Evolutionary conservation across 1,139 yeast species (phyloP).

Genomic region (Pichia sp.): DNA sequence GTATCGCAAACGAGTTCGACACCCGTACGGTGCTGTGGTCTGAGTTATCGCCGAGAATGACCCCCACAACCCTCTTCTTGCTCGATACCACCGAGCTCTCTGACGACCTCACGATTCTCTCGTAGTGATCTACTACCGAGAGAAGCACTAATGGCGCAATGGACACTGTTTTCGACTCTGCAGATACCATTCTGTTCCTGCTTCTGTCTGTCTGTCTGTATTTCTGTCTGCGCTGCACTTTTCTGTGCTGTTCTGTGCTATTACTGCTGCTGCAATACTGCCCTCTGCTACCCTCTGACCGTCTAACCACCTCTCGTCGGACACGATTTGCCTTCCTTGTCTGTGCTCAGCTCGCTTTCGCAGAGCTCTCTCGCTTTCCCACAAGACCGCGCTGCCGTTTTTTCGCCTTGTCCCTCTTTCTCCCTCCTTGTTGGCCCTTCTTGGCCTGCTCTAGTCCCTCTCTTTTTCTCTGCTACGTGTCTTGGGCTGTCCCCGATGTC

Average conservation of each 20-base stretch:
- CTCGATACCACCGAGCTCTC: constrained; percentile 44
- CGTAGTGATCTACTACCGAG: constrained; percentile 93
- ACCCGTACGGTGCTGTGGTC: constrained; percentile 47
- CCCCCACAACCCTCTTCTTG: constrained; percentile 89
- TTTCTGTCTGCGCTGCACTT: too few species aligned
- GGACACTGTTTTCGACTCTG: constrained; percentile 48
- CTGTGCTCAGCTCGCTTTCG: too few species aligned
- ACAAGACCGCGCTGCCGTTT: too few species aligned
- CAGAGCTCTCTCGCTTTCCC: too few species aligned
- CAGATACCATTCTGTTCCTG: not conserved
- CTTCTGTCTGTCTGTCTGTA: not conserved
- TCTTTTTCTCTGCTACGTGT: not conserved
- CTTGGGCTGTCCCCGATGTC: too few species aligned
- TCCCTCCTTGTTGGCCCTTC: not conserved
- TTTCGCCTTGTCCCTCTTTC: too few species aligned
- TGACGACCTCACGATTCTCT: constrained; percentile 47
- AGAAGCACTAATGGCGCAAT: constrained; percentile 94
- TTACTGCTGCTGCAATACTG: too few species aligned
- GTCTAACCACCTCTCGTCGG: too few species aligned
- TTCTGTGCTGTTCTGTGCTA: too few species aligned
- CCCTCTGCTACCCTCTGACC: too few species aligned
- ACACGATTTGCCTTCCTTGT: too few species aligned
- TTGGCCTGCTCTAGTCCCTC: not conserved
- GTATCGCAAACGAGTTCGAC: constrained; percentile 78
- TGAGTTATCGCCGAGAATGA: constrained; percentile 73